A percentile compares a stretch with the other conserved stretches of the same genome.
These are phyloP conservation scores for Hirschioporus abietinus DNA, from an alignment of 768 basidiomycete species.

Conservation along the genomic window DNA sequence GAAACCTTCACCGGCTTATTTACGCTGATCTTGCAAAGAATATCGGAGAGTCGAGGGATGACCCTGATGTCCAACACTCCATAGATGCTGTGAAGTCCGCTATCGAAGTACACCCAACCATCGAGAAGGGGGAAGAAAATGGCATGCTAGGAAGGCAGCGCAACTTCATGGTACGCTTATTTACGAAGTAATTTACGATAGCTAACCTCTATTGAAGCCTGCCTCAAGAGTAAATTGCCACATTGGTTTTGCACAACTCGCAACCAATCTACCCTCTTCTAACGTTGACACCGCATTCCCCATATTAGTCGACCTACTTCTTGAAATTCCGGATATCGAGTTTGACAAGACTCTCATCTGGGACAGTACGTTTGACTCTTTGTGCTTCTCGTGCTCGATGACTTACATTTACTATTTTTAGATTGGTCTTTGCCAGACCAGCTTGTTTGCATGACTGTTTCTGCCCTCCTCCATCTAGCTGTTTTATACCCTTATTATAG, in stretches of 20 bases:
- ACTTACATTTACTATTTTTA: slow-evolving; percentile 21
- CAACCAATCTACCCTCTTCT: slow-evolving; percentile 53
- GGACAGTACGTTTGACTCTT: slow-evolving; percentile 48
- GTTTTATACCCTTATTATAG: slow-evolving; percentile 45
- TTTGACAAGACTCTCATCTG: slow-evolving; percentile 77
- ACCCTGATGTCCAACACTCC: slow-evolving; percentile 35
- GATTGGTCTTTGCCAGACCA: slow-evolving; percentile 88
- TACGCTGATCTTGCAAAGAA: slow-evolving; percentile 67
- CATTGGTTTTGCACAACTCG: slow-evolving; percentile 78
- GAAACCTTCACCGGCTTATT: slow-evolving; percentile 68
- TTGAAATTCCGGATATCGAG: slow-evolving; percentile 68
- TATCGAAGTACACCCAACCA: slow-evolving; percentile 37
- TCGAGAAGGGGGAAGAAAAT: slow-evolving; percentile 6
- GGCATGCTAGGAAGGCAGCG: slow-evolving; percentile 24
- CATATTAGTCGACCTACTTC: slow-evolving; percentile 60
- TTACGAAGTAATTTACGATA: background rate
- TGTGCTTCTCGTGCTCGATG: background rate
- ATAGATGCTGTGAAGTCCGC: slow-evolving; percentile 58
- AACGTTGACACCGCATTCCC: slow-evolving; percentile 51
- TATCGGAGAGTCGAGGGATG: slow-evolving; percentile 41
- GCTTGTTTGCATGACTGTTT: slow-evolving; percentile 72
- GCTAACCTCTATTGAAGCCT: slow-evolving; percentile 36
- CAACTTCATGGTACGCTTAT: slow-evolving; percentile 54
- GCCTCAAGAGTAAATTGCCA: slow-evolving; percentile 72
- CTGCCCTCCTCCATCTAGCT: slow-evolving; percentile 66